Percentiles rank a stretch among this genome's conserved stretches.
Conservation (phyloP, 176 grass and related monocot species). For the Thinopyrum elongatum region DNA sequence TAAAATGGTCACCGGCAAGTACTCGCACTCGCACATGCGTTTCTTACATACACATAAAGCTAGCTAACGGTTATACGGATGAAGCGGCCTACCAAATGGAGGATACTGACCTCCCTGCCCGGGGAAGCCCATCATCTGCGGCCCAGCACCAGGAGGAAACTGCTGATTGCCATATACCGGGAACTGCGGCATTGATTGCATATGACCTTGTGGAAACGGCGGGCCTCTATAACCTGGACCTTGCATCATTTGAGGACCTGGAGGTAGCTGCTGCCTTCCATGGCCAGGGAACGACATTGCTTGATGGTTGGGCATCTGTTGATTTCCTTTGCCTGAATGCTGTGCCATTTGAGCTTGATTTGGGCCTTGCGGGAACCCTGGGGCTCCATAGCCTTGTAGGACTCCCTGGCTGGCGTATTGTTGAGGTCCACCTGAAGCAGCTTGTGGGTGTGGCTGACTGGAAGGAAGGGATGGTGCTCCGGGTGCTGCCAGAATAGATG, state of each 20-base stretch:
- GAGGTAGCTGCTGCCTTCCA: slow-evolving; percentile 45
- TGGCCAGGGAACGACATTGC: slow-evolving; percentile 37
- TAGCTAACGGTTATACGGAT: slow-evolving; percentile 27
- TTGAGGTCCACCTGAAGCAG: slow-evolving; percentile 25
- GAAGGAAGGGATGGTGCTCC: slow-evolving; percentile 21
- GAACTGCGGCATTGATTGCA: slow-evolving; percentile 31
- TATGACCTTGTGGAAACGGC: slow-evolving; percentile 25
- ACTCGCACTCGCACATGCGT: not conserved
- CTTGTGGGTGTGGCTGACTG: slow-evolving; percentile 31
- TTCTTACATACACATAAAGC: not conserved
- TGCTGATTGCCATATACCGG: slow-evolving; percentile 37
- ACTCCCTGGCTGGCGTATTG: slow-evolving; percentile 33
- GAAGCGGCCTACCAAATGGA: slow-evolving; percentile 19
- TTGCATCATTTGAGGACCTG: slow-evolving; percentile 23
- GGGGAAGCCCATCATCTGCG: slow-evolving; percentile 41
- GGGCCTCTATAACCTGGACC: slow-evolving; percentile 28
- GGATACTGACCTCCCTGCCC: slow-evolving; percentile 37
- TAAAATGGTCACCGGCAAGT: not conserved
- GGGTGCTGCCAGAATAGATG: slow-evolving; percentile 7
- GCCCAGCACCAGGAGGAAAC: slow-evolving; percentile 36
- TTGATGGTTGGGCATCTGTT: slow-evolving; percentile 48
- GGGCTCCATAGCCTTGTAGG: slow-evolving; percentile 36
- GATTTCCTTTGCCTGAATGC: slow-evolving; percentile 46
- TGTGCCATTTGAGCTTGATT: slow-evolving; percentile 34
- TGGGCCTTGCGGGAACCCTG: slow-evolving; percentile 37